Evolutionary conservation across 2,329 filamentous ascomycete species (phyloP), one percentile per base, ranked within the genome.

Genomic region (Penicillium sp.): DNA sequence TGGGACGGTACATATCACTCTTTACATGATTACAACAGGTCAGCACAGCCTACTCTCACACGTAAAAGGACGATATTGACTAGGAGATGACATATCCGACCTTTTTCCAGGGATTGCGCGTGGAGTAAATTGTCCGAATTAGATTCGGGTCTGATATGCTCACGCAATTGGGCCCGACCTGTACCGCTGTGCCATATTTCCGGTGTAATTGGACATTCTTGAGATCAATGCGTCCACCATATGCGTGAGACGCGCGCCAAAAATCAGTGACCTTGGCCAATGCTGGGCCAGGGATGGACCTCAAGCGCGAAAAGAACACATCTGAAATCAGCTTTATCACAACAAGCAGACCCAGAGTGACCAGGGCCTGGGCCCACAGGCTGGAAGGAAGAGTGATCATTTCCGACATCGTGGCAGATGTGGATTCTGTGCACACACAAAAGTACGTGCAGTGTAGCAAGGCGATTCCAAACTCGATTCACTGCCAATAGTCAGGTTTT

Each of bases 171-270:
- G 75, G 76, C 3, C 69, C 73, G 25, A 77, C 69, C 7, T 71
- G 71, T 1, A 78, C 72, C 6, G 74, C 68, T 1, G 69, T 68
- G 0, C 76, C 75, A 60, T 77, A 72, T 53, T 69, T 66, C 1
- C 67, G 65, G 54, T 77, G 75, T 18, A 74, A 60, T 45, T 70
- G 61, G 7, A 63, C 42, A 54, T 63, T 50, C 44, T 58, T 60
- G 10, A 38, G 34, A 52, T 63, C 60, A 16, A 60, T 55, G 41
- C 44, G 59, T 6, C 60, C 59, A 10, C 46, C 31, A 42, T 52
- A 46, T 12, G 57, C 55, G 40, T 58, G 57, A 39, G 49, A 21
- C 6, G 55, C 55, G 18, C 59, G 59, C 57, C 60, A 61, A 9
- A 60, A 10, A 50, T 63, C 29, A 7, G 59, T 63, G 18, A 51